phyloP scores from a whole-genome alignment of 2,329 filamentous ascomycete genomes.

The Penicillium brasilianum region DNA sequence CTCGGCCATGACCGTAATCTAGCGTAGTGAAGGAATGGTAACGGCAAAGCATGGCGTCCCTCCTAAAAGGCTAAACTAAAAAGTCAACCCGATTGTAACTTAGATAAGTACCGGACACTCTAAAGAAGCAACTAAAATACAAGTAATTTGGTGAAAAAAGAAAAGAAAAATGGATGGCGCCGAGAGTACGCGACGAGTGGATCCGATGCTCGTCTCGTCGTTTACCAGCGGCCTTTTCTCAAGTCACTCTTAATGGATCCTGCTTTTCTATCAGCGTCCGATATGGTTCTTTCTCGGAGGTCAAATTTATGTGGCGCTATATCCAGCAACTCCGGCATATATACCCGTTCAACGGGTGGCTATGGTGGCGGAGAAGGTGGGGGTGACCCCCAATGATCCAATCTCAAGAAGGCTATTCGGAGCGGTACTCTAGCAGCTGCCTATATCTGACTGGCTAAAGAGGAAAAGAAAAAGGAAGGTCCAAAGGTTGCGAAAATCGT shows the following conservation, averaged over 20 bases:
- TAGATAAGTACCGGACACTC: neutral
- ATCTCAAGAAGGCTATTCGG: slow-evolving; percentile 2
- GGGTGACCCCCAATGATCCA: neutral
- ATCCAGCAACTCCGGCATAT: neutral
- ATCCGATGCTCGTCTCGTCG: neutral
- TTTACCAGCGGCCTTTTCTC: neutral
- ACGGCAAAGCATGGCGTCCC: neutral
- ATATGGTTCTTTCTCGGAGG: neutral
- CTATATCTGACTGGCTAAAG: neutral
- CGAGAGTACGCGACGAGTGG: slow-evolving; percentile 16
- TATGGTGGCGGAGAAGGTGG: slow-evolving; percentile 9
- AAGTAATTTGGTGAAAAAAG: neutral
- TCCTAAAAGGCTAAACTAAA: too few relatives aligned
- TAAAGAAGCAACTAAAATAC: neutral
- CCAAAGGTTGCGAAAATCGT: neutral
- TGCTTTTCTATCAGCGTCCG: neutral
- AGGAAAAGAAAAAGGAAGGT: slow-evolving; percentile 2
- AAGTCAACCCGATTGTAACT: neutral
- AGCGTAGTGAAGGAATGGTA: neutral
- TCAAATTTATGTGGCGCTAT: neutral
- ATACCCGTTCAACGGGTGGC: slow-evolving; percentile 2
- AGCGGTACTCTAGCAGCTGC: neutral
- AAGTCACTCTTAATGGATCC: neutral
- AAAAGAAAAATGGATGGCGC: neutral
- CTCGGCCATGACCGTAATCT: slow-evolving; percentile 26